A percentile compares a stretch with the other conserved stretches of the same genome.
These are phyloP conservation scores for Solanum raphanifolium DNA, from an alignment of 257 asterid genomes.

Conservation along the genomic window DNA sequence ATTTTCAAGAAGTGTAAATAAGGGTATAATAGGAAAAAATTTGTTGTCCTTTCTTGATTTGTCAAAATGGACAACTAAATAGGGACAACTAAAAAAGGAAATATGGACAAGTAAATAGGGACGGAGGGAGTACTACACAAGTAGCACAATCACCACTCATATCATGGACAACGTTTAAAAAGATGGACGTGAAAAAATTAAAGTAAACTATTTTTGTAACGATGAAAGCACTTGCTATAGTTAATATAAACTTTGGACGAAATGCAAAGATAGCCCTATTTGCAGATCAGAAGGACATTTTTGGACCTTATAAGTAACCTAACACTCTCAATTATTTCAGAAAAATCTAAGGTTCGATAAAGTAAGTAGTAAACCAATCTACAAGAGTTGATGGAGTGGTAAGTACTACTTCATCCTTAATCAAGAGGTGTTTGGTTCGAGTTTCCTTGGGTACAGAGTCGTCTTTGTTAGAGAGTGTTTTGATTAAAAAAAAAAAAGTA, in stretches of 20 bases:
- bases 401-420: not conserved
- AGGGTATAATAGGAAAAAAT: too few species aligned
- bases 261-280: not conserved
- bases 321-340: not conserved
- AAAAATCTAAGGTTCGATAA: not conserved
- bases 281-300: not conserved
- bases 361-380: not conserved
- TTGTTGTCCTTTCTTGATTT: too few species aligned
- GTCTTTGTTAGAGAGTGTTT: too few species aligned
- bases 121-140: too few species aligned
- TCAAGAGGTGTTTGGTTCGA: not conserved
- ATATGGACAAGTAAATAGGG: too few species aligned
- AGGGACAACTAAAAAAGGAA: too few species aligned
- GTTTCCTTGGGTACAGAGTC: rapidly evolving
- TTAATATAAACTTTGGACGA: not conserved
- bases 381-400: not conserved
- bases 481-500: too few species aligned
- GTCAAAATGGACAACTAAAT: too few species aligned
- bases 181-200: not conserved
- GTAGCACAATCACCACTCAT: not conserved
- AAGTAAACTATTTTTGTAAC: not conserved
- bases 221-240: not conserved
- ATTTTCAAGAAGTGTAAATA: too few species aligned
- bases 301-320: not conserved
- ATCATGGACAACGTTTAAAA: not conserved